phyloP scores from a whole-genome alignment of 2,329 filamentous ascomycete species.

The Fusarium duplospermum region DNA sequence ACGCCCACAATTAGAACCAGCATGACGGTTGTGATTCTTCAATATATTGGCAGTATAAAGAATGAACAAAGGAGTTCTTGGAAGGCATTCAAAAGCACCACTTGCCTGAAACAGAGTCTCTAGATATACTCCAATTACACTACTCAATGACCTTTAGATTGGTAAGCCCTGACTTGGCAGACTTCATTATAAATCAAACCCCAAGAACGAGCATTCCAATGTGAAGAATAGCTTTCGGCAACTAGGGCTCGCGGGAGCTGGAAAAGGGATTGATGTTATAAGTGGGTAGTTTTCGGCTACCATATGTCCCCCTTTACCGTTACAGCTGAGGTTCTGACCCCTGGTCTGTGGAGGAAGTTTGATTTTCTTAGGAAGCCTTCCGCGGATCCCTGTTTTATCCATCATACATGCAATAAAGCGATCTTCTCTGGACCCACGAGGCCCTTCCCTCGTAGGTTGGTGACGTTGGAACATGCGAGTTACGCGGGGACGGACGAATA shows the following conservation, averaged over 20 bases:
- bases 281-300: background rate
- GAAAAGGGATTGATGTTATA: background rate
- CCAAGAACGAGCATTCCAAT: background rate
- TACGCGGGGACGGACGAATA: background rate
- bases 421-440: no score
- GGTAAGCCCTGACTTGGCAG: background rate
- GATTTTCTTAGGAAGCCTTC: no score
- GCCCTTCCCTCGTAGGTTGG: no score
- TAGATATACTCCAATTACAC: background rate
- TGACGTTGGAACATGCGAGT: background rate
- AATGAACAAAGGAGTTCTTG: background rate
- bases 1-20: background rate
- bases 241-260: background rate
- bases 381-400: no score
- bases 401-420: no score
- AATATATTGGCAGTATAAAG: background rate
- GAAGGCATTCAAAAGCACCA: background rate
- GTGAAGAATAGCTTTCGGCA: background rate
- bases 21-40: background rate
- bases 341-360: background rate
- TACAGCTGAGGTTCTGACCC: background rate
- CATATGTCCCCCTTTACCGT: background rate
- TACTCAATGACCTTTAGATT: background rate
- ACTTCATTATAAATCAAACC: background rate
- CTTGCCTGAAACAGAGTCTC: background rate